phyloP scores from a whole-genome alignment of 768 basidiomycete genomes.

The Lactarius indigo region DNA sequence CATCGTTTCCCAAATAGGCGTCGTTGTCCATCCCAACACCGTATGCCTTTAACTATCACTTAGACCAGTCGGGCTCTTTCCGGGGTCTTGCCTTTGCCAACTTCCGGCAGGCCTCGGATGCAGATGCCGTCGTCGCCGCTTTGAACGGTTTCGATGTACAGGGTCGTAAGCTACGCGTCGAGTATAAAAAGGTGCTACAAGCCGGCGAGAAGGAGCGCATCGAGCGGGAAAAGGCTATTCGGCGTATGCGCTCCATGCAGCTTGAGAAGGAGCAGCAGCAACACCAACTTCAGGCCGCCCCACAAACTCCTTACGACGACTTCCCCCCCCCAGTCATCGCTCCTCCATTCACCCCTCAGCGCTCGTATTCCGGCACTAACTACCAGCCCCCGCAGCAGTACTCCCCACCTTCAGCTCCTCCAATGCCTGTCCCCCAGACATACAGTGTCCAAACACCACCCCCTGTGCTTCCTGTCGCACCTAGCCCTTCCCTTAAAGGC shows the following conservation, averaged over 20 bases:
- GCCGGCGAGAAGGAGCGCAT: slow-evolving; percentile 99
- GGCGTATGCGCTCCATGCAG: slow-evolving; percentile 97
- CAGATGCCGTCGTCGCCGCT: slow-evolving; percentile 93
- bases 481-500: slow-evolving; percentile 60
- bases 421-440: slow-evolving; percentile 39
- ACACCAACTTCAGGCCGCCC: slow-evolving; percentile 32
- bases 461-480: slow-evolving; percentile 47
- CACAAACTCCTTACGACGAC: slow-evolving; percentile 54
- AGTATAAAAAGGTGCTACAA: slow-evolving; percentile 99
- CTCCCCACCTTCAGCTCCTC: slow-evolving; percentile 53
- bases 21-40: slow-evolving; percentile 93
- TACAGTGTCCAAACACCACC: slow-evolving; percentile 49
- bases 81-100: slow-evolving; percentile 98
- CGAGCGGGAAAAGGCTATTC: slow-evolving; percentile 96
- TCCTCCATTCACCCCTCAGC: slow-evolving; percentile 63
- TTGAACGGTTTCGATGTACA: slow-evolving; percentile 95
- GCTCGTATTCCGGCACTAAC: slow-evolving; percentile 62
- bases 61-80: slow-evolving; percentile 94
- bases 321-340: slow-evolving; percentile 58
- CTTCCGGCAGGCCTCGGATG: slow-evolving; percentile 87
- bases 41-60: slow-evolving; percentile 99
- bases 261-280: slow-evolving; percentile 75
- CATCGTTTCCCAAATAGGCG: slow-evolving; percentile 45
- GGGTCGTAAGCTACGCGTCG: slow-evolving; percentile 95
- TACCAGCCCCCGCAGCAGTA: slow-evolving; percentile 62